phyloP scores from a whole-genome alignment of 495 filamentous ascomycete species.

The Melanomma pulvis-pyrius region DNA sequence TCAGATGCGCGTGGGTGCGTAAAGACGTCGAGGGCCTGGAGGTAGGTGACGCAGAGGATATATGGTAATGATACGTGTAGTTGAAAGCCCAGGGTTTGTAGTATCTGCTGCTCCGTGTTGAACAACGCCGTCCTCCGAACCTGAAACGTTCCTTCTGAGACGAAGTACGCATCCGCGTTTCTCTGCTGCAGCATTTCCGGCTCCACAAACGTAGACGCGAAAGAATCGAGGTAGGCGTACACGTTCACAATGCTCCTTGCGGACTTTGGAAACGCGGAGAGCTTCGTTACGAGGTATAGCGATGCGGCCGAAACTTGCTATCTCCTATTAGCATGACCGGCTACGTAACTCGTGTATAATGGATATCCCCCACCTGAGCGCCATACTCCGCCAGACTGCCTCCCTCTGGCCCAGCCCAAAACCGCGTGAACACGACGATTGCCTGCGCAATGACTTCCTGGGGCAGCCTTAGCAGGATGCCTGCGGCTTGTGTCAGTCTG shows the following conservation, averaged over 20 bases:
- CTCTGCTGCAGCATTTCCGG: constrained; percentile 46
- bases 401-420: constrained; percentile 73
- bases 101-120: constrained; percentile 69
- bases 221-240: constrained; percentile 77
- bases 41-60: constrained; percentile 85
- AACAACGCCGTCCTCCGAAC: constrained; percentile 64
- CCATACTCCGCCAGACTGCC: constrained; percentile 63
- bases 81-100: constrained; percentile 76
- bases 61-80: constrained; percentile 84
- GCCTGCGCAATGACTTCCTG: constrained; percentile 90
- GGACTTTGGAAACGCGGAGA: constrained; percentile 73
- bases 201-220: constrained; percentile 62
- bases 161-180: constrained; percentile 65
- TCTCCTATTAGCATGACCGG: not conserved
- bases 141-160: constrained; percentile 73
- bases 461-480: constrained; percentile 79
- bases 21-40: constrained; percentile 78
- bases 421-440: constrained; percentile 83
- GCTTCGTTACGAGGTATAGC: constrained; percentile 82
- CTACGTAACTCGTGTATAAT: not conserved
- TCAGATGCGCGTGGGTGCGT: constrained; percentile 40
- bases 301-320: constrained; percentile 81
- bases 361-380: constrained; percentile 51
- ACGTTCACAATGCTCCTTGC: constrained; percentile 81
- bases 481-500: constrained; percentile 84